Conservation (phyloP, 2,329 filamentous ascomycete species). For the Arthrinium phaeospermum region DNA sequence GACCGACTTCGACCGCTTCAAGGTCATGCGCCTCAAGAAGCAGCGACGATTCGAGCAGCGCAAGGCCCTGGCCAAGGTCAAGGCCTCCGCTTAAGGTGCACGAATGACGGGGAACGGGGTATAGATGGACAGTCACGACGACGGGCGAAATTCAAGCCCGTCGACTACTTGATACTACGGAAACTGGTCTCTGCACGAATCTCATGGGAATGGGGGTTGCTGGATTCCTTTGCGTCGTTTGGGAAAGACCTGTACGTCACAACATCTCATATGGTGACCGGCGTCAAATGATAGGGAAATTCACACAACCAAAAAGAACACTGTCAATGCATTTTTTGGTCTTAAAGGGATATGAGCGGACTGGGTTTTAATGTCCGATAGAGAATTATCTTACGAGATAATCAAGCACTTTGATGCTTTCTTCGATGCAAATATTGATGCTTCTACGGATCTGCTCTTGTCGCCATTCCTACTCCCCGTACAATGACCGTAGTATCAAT, state of each 20-base stretch:
- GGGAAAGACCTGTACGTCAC: constrained; percentile 70
- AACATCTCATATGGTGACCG: constrained; percentile 56
- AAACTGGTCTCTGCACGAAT: constrained; percentile 26
- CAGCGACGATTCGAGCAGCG: constrained; percentile 98
- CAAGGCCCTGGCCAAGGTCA: constrained; percentile 94
- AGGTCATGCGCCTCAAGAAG: constrained; percentile 99
- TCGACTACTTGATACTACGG: constrained; percentile 21
- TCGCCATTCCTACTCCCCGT: background rate
- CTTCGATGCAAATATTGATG: constrained; percentile 18
- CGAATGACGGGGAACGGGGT: constrained; percentile 27
- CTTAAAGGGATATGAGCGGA: constrained; percentile 16
- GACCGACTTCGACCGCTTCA: constrained; percentile 99
- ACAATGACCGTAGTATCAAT: background rate
- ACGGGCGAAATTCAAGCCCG: constrained; percentile 6
- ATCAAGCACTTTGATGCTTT: constrained; percentile 16
- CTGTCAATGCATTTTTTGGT: constrained; percentile 19
- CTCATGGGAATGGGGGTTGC: constrained; percentile 40
- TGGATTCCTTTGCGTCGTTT: constrained; percentile 61
- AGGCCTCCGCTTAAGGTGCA: constrained; percentile 72
- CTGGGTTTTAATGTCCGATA: constrained; percentile 18
- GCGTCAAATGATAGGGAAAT: constrained; percentile 69
- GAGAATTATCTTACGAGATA: constrained; percentile 19
- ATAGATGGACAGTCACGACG: constrained; percentile 19
- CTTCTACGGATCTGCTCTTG: constrained; percentile 7
- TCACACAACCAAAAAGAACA: constrained; percentile 47